Base-by-base conservation (phyloP, 2,329 filamentous ascomycete genomes). In the Cladosporium sp. region DNA sequence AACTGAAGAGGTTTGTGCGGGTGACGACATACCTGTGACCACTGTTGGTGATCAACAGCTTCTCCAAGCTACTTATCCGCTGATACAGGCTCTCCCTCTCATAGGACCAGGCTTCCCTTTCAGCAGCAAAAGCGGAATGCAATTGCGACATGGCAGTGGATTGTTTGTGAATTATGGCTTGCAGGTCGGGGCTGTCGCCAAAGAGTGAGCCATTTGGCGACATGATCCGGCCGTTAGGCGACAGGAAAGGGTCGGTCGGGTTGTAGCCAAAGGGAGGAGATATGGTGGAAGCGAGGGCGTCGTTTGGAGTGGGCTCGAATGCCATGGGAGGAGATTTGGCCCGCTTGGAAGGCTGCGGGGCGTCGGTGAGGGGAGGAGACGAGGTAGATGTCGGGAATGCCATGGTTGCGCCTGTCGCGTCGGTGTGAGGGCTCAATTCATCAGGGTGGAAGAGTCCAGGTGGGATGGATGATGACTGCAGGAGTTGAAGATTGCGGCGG, bases 321-420 rank as follows among this genome's bases (percentile, higher is more conserved):
- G 66, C 66, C 24, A 68, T 56, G 2, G 66, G 65, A 15, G 66
- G 66, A 32, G 62, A 65, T 53, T 67, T 68, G 18, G 61, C 53
- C 9, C 53, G 56, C 9, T 48, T 51, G 12, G 43, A 47, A 4
- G 15, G 40, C 27, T 39, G 50, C 20, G 40, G 32, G 3, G 41
- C 18, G 7, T 20, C 47, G 15, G 27, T n/a, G 39, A 22, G 39
- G 11, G 41, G 30, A 36, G 47, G 47, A 17, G 30, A 50, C 30
- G 20, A 24, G 36, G 44, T 13, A 9, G 37, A 39, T 20, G 44
- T 8, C 39, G 44, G 34, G 36, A 47, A 30, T 20, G 44, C 37
- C 44, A 47, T 47, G 36, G 44, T 47, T 8, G 44, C 39, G 24
- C 34, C 44, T 47, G 44, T 38, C 34, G 36, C 20, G 22, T 6